These are phyloP conservation scores for Artemisia argyi DNA, from an alignment of 129 eudicot species.

Conservation along the genomic window DNA sequence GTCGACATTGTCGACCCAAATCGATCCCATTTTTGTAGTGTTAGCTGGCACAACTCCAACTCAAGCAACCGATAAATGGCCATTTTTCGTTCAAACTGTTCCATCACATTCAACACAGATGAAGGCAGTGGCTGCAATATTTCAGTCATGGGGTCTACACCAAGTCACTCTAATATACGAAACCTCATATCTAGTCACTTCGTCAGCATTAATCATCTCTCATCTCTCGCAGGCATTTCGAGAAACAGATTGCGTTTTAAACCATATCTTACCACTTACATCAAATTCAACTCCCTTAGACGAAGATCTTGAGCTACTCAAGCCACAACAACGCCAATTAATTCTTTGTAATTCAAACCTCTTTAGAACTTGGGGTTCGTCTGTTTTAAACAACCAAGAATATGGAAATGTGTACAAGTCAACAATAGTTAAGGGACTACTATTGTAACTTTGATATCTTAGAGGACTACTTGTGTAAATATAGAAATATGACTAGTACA, in stretches of 20 bases:
- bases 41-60: not conserved
- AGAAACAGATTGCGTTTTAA: conserved; percentile 30
- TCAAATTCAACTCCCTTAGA: conserved; percentile 6
- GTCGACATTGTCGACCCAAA: no score
- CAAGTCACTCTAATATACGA: conserved; percentile 34
- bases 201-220: conserved; percentile 8
- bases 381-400: conserved; percentile 44
- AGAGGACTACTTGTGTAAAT: no score
- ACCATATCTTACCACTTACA: conserved; percentile 30
- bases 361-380: conserved; percentile 33
- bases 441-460: no score
- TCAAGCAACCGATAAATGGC: not conserved
- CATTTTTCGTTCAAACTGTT: not conserved
- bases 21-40: no score
- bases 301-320: conserved; percentile 43
- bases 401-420: conserved; percentile 2
- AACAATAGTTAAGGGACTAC: no score
- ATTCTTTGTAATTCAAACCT: conserved; percentile 47
- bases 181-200: conserved; percentile 29
- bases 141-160: conserved; percentile 30
- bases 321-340: conserved; percentile 6
- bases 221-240: not conserved
- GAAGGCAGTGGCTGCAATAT: conserved; percentile 37
- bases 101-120: conserved; percentile 10
- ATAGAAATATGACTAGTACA: no score